Percentiles rank a stretch among this genome's conserved stretches.
phyloP scores from a whole-genome alignment of 2,329 filamentous ascomycete species.

The Albophoma yamanashiensis region DNA sequence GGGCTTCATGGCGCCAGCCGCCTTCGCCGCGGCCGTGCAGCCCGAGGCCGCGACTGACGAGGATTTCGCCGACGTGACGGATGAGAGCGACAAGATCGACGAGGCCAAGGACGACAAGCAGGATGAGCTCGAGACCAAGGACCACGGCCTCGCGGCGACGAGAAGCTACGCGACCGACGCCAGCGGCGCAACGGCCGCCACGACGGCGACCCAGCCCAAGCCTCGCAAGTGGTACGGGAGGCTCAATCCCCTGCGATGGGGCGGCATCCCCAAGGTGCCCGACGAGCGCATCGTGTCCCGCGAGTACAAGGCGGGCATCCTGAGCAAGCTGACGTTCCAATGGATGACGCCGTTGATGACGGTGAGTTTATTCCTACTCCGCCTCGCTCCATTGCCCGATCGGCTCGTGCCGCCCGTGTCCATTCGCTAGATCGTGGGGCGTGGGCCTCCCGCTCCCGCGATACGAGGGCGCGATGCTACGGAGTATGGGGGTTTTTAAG shows the following conservation, averaged over 20 bases:
- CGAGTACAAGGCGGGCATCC: slow-evolving; percentile 63
- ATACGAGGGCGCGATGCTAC: background rate
- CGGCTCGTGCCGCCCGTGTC: background rate
- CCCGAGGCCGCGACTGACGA: slow-evolving; percentile 8
- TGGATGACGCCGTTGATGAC: slow-evolving; percentile 88
- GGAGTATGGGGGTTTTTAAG: background rate
- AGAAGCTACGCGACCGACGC: slow-evolving; percentile 44
- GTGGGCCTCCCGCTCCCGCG: background rate
- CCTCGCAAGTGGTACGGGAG: slow-evolving; percentile 46
- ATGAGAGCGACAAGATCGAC: slow-evolving; percentile 3
- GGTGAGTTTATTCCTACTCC: slow-evolving; percentile 30
- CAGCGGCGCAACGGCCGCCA: slow-evolving; percentile 36
- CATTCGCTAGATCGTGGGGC: background rate
- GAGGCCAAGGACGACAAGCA: background rate
- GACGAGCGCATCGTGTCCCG: slow-evolving; percentile 42
- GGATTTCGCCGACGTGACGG: slow-evolving; percentile 5
- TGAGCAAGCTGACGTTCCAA: slow-evolving; percentile 70
- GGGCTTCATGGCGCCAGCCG: slow-evolving; percentile 15
- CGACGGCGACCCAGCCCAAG: slow-evolving; percentile 15
- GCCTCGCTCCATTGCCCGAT: background rate
- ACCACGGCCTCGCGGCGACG: slow-evolving; percentile 16
- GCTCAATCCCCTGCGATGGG: slow-evolving; percentile 52
- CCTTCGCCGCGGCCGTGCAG: slow-evolving; percentile 15
- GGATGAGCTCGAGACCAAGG: background rate
- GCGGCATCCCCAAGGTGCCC: slow-evolving; percentile 43